Evolutionary conservation across 2,329 filamentous ascomycete genomes (phyloP).

Genomic region (Neocatenulostroma microsporum): DNA sequence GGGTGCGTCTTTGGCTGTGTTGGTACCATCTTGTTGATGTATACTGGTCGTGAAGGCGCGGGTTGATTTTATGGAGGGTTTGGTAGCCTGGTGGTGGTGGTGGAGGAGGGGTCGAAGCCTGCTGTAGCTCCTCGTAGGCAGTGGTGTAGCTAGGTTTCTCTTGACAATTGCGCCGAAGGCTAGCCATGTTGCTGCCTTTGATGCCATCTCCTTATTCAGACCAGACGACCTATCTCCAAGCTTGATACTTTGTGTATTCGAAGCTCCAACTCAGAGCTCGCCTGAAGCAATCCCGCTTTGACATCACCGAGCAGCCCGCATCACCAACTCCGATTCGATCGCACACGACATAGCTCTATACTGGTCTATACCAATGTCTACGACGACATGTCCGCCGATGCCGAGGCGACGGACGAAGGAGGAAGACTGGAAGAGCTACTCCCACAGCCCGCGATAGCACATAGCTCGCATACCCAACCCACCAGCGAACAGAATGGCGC

Average conservation of each 20-base stretch:
- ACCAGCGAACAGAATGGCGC: not conserved
- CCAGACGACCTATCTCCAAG: not conserved
- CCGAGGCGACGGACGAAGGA: conserved; percentile 19
- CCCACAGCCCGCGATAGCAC: conserved; percentile 10
- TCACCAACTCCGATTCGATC: conserved; percentile 2
- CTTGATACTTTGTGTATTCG: no score
- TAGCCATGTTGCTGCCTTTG: conserved; percentile 23
- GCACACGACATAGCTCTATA: not conserved
- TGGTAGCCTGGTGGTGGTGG: conserved; percentile 8
- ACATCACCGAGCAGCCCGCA: conserved; percentile 2
- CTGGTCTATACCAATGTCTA: conserved; percentile 23
- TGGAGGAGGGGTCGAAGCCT: conserved; percentile 10
- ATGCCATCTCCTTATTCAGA: conserved; percentile 2
- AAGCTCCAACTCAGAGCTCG: no score
- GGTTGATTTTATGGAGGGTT: conserved; percentile 3
- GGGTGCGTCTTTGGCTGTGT: no score
- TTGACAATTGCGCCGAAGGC: conserved; percentile 21
- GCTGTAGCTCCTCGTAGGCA: no score
- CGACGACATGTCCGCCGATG: conserved; percentile 30
- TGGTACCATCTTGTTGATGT: no score
- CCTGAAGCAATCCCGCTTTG: not conserved
- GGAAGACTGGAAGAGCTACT: conserved; percentile 25
- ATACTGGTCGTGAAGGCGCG: conserved; percentile 13
- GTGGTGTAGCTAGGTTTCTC: conserved; percentile 17
- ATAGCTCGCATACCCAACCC: no score